Conservation (phyloP, 495 filamentous ascomycete genomes). For the Aspergillus avenaceus region DNA sequence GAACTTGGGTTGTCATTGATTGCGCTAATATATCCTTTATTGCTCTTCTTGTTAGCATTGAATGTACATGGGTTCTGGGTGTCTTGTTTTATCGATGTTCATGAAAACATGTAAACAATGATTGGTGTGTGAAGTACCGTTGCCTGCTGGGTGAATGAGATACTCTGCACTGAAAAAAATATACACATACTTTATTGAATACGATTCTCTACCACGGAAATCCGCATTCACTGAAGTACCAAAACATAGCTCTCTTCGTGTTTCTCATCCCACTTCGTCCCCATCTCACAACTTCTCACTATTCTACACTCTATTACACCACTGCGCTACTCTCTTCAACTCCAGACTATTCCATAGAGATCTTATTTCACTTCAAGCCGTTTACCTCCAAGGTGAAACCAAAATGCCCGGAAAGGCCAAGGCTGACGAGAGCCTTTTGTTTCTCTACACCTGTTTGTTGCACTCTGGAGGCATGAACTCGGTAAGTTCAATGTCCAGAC, state of each 20-base stretch:
- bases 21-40: constrained; percentile 5
- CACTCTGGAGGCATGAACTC: constrained; percentile 23
- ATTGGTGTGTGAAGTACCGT: background rate
- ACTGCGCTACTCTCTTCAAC: background rate
- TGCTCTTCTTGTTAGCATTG: background rate
- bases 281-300: background rate
- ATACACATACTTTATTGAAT: too few species aligned
- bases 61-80: background rate
- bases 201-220: background rate
- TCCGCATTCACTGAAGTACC: background rate
- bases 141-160: background rate
- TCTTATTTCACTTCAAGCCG: background rate
- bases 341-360: background rate
- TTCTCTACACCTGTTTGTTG: constrained; percentile 36
- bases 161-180: too few species aligned
- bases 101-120: background rate
- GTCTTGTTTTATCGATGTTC: background rate
- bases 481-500: constrained; percentile 16
- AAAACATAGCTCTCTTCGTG: background rate
- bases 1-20: too few species aligned
- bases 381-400: background rate
- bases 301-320: background rate
- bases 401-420: constrained; percentile 20
- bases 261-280: background rate
- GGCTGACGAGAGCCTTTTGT: constrained; percentile 27